Evolutionary conservation across 2,329 filamentous ascomycete genomes (phyloP), one percentile per base, ranked within the genome.

Genomic region (Diaporthe humulicola): DNA sequence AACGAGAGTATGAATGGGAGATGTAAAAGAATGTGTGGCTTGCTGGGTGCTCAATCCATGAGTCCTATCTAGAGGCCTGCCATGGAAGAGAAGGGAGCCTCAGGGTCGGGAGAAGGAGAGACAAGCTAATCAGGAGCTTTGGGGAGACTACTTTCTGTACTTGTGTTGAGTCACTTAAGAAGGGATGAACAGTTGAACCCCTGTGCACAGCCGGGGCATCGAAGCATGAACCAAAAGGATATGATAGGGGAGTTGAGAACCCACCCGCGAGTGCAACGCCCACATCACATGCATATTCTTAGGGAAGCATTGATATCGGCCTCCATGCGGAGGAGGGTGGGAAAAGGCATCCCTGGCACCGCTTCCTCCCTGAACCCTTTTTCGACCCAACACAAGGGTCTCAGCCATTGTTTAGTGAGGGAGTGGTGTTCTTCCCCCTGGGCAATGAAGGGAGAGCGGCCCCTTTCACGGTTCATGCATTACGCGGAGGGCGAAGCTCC

Each of bases 401-500:
- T 61, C 70, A 40, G 40, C 56, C 70, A 38, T 61, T 22, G 4
- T 42, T 9, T 25, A 9, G 36, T 54, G 58, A 38, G 30, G 22
- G 33, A 25, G 30, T 19, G 45, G 61, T 36, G 28, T 5, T 52
- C 8, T 25, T 50, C 45, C 45, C 61, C 61, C 61, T 40, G n/a
- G 61, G 22, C 64, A 69, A 54, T 69, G 48, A 69, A 69, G 64
- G 64, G 48, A 69, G 64, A 69, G 48, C 64, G 33, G 48, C 64
- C 64, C 64, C 64, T 69, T 69, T 69, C 64, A 69, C 64, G 15
- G 33, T 69, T 69, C 48, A 69, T 69, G 64, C 64, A 30, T 69
- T 54, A 38, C 64, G 48, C 45, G 64, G 64, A 69, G 64, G 64
- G 64, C 45, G 64, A 69, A 40, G 64, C 48, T 69, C 64, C 64